phyloP scores from a whole-genome alignment of 768 basidiomycete species.

The Tricholoma bakamatsutake region DNA sequence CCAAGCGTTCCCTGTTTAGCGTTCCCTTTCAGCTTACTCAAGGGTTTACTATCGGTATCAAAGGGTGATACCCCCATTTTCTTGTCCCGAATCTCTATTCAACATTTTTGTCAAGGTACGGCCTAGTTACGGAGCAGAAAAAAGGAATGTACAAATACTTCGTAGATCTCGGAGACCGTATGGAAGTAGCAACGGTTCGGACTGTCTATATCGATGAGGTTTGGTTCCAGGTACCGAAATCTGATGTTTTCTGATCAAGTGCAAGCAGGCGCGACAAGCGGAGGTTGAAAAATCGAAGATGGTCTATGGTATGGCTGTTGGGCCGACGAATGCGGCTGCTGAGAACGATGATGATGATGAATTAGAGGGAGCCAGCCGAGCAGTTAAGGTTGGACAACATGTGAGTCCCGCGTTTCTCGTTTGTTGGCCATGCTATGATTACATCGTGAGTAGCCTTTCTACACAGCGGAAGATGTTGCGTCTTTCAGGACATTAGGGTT shows the following conservation, averaged over 20 bases:
- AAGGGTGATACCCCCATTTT: constrained; percentile 49
- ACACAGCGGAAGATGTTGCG: constrained; percentile 75
- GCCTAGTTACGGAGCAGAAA: constrained; percentile 82
- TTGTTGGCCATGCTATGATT: not conserved
- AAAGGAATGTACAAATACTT: constrained; percentile 83
- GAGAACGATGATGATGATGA: constrained; percentile 38
- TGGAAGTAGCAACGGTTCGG: constrained; percentile 68
- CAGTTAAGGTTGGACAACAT: constrained; percentile 46
- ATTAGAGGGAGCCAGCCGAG: constrained; percentile 26
- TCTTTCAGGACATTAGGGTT: constrained; percentile 79
- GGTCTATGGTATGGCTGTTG: constrained; percentile 38
- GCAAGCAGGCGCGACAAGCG: constrained; percentile 34
- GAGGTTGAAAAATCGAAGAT: constrained; percentile 41
- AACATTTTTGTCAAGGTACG: constrained; percentile 56
- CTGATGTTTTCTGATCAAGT: not conserved
- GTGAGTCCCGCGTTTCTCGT: constrained; percentile 28
- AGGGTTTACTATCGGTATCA: constrained; percentile 71
- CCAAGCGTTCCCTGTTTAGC: constrained; percentile 79
- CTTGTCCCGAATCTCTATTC: not conserved
- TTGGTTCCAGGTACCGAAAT: constrained; percentile 6
- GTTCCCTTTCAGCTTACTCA: constrained; percentile 76
- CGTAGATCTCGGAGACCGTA: constrained; percentile 66
- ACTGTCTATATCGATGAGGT: constrained; percentile 80
- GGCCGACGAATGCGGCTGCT: constrained; percentile 25
- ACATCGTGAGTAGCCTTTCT: constrained; percentile 56